phyloP scores from a whole-genome alignment of 768 basidiomycete species.

The Gyrodon lividus region DNA sequence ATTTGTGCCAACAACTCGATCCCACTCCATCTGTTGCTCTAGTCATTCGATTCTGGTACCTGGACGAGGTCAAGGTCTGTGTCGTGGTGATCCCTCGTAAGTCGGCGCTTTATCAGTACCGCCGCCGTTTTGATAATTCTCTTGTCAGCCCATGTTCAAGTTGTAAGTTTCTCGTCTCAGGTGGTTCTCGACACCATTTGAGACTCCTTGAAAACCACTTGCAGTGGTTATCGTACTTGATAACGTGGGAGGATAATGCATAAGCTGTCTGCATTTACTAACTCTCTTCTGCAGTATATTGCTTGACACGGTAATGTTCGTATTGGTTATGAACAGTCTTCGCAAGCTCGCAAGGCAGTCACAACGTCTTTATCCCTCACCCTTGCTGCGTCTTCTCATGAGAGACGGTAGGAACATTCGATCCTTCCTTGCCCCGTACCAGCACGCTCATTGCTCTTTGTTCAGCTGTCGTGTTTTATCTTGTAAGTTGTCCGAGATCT shows the following conservation, averaged over 20 bases:
- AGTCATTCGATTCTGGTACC: background rate
- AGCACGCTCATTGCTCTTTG: background rate
- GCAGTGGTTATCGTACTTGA: no score
- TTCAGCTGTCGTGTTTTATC: background rate
- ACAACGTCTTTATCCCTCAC: slow-evolving; percentile 5
- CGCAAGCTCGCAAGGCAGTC: slow-evolving; percentile 3
- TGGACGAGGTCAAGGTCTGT: slow-evolving; percentile 3
- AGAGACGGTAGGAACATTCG: slow-evolving; percentile 11
- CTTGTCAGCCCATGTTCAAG: background rate
- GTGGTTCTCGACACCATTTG: no score
- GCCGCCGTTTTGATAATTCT: background rate
- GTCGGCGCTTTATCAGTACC: background rate
- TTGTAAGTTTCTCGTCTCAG: no score
- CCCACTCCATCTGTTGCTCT: background rate
- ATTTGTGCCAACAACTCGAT: background rate
- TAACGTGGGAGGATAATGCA: no score
- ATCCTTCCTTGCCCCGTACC: no score
- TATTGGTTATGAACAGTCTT: slow-evolving; percentile 5
- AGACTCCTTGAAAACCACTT: background rate
- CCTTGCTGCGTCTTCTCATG: slow-evolving; percentile 5
- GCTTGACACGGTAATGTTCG: slow-evolving; percentile 7
- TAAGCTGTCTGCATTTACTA: background rate
- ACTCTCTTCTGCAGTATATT: slow-evolving; percentile 2
- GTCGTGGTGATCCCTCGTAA: background rate
- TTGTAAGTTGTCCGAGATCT: background rate